Evolutionary conservation across 305 asterid genomes (phyloP).

Genomic region (Andrographis paniculata): DNA sequence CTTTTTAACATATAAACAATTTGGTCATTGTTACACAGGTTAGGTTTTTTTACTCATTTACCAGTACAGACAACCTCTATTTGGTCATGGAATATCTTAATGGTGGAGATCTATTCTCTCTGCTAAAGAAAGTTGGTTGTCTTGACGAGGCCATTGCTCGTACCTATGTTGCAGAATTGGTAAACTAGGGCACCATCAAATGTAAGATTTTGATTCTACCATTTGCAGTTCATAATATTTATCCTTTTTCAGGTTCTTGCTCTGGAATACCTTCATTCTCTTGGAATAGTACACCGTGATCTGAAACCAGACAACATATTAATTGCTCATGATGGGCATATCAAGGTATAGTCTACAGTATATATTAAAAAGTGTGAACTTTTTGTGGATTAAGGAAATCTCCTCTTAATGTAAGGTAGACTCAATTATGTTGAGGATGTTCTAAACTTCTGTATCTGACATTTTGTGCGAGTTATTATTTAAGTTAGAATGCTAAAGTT

Average conservation of each 20-base stretch:
- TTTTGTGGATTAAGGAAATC: not conserved
- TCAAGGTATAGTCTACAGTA: slow-evolving; percentile 51
- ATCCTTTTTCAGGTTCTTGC: slow-evolving; percentile 74
- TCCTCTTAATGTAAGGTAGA: not conserved
- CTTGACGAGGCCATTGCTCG: slow-evolving; percentile 85
- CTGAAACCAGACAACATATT: slow-evolving; percentile 94
- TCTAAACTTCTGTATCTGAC: not conserved
- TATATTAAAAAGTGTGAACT: not conserved
- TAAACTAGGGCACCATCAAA: slow-evolving; percentile 22
- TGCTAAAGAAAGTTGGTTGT: slow-evolving; percentile 75
- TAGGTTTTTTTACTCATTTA: slow-evolving; percentile 90
- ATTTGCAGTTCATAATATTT: slow-evolving; percentile 20
- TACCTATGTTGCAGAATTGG: slow-evolving; percentile 85
- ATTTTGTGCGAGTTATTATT: too few relatives aligned
- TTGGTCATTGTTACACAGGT: slow-evolving; percentile 45
- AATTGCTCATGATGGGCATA: slow-evolving; percentile 92
- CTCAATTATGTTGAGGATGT: not conserved
- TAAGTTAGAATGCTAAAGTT: too few relatives aligned
- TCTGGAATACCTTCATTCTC: slow-evolving; percentile 90
- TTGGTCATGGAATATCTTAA: slow-evolving; percentile 97
- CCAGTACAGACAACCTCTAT: slow-evolving; percentile 84
- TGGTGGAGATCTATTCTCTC: slow-evolving; percentile 91
- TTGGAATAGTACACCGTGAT: slow-evolving; percentile 94
- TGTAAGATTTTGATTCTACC: slow-evolving; percentile 15
- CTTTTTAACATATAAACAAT: slow-evolving; percentile 17